These are phyloP conservation scores for Fusarium nygamai DNA, from an alignment of 2,329 filamentous ascomycete species.

Conservation along the genomic window DNA sequence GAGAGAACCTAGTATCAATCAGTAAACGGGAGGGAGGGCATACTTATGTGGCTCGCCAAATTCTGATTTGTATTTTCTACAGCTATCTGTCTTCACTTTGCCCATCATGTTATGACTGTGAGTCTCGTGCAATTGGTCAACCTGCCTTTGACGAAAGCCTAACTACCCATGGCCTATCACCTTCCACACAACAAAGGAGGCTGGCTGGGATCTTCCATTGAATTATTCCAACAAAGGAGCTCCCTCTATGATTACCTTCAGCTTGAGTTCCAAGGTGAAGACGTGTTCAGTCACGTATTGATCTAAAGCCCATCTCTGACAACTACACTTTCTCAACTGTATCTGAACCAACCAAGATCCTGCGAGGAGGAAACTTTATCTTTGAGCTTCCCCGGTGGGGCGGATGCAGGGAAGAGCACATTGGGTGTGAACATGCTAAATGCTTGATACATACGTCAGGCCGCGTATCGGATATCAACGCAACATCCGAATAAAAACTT, in stretches of 20 bases:
- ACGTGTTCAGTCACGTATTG: not conserved
- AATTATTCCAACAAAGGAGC: fast-evolving
- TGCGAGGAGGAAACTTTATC: not conserved
- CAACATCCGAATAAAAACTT: fast-evolving
- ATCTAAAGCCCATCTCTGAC: fast-evolving
- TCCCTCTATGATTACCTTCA: fast-evolving
- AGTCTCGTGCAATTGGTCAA: not conserved
- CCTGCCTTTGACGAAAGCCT: fast-evolving
- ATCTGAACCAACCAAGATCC: not conserved
- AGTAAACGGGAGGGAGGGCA: too few species aligned
- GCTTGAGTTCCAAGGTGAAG: not conserved
- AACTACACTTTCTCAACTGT: fast-evolving
- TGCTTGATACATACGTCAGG: too few species aligned
- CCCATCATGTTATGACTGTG: not conserved
- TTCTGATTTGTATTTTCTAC: not conserved
- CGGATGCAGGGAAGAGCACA: not conserved
- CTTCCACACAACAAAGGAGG: not conserved
- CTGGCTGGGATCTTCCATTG: not conserved
- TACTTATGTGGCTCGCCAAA: not conserved
- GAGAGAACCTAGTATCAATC: too few species aligned
- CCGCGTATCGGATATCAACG: fast-evolving
- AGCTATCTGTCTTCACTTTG: not conserved
- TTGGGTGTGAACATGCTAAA: fast-evolving
- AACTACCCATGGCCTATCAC: not conserved
- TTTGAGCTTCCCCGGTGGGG: fast-evolving